Base-by-base conservation (phyloP, 805 yeast species). In the Saturnispora silvae region DNA sequence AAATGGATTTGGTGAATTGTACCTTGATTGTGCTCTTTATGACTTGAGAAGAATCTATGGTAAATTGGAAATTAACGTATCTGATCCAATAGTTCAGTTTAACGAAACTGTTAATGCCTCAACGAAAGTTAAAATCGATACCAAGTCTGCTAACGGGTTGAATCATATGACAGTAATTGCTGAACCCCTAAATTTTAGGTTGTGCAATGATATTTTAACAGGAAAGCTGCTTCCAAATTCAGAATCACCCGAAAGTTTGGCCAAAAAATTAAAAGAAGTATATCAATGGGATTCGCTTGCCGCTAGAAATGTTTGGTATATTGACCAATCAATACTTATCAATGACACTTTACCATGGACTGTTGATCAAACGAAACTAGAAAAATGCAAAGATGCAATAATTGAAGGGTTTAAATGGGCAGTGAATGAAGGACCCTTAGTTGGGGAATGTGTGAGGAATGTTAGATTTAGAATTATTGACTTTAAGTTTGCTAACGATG, bases 341-440 rank as follows among this genome's bases (percentile, higher is more conserved):
- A 83, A 89, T 54, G 96, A 89, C 47, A 82, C 94, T 0, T 51
- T 87, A 3, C 68, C 77, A 0, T 76, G 66, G 20, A 92, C 81
- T 40, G 77, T 79, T 1, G 81, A 83, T 49, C 75, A 75, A 50
- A 58, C 59, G 19, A 37, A 59, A 9, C 48, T 81, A 24, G 41
- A 48, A 1, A 36, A 59, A 0, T 63, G 70, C 20, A 77, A 72
- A 42, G 76, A 71, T 5, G 63, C 74, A 2, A 68, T 87, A 1
- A 59, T 63, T 2, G 79, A 77, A 46, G 98, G 97, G 0, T 92
- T 89, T 59, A 68, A 71, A 48, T 82, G 95, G 92, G 79, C 81
- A 3, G 65, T 72, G 0, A 65, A 74, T 39, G 95, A 83, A 49
- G 98, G 98, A 0, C 98, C 99, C 0, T 61, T 92, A n/a, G 76